A percentile compares a stretch with the other conserved stretches of the same genome.
These are phyloP conservation scores for Hermanozyma aechmeae DNA, from an alignment of 805 yeast genomes.

Conservation along the genomic window DNA sequence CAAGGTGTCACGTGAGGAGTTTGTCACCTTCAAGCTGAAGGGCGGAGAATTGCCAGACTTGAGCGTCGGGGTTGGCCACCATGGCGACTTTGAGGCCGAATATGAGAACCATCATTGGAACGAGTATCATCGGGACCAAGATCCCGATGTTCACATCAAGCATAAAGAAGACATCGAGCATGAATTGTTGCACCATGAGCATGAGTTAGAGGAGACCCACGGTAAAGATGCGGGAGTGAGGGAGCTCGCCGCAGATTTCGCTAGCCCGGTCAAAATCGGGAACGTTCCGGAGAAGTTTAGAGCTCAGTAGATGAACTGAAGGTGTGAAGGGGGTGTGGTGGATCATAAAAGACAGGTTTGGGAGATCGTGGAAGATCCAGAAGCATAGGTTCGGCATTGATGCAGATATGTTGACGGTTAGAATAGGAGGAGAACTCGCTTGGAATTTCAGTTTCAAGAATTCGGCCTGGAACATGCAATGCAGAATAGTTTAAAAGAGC, in stretches of 20 bases:
- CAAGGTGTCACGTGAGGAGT: slow-evolving; percentile 57
- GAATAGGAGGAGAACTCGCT: too few species aligned
- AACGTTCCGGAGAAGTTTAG: slow-evolving; percentile 27
- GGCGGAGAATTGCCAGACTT: slow-evolving; percentile 84
- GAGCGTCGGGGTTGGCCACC: slow-evolving; percentile 91
- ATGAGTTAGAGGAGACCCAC: slow-evolving; percentile 61
- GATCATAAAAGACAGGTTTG: too few species aligned
- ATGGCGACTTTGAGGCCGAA: slow-evolving; percentile 86
- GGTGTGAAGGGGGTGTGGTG: too few species aligned
- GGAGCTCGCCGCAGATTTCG: slow-evolving; percentile 17
- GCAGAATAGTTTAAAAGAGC: too few species aligned
- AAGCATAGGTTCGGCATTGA: too few species aligned
- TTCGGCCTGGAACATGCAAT: too few species aligned
- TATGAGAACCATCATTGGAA: slow-evolving; percentile 95
- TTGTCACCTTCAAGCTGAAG: slow-evolving; percentile 45
- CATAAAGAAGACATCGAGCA: slow-evolving; percentile 88
- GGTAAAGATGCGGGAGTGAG: slow-evolving; percentile 18
- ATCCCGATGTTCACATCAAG: slow-evolving; percentile 71
- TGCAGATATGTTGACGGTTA: too few species aligned
- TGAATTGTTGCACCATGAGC: slow-evolving; percentile 77
- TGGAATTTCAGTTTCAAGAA: too few species aligned
- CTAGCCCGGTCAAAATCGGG: slow-evolving; percentile 19
- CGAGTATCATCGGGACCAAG: slow-evolving; percentile 62
- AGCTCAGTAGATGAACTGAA: too few species aligned
- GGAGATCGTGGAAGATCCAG: too few species aligned